Base-by-base conservation (phyloP, 1,284 basidiomycete species). In the Austroboletus sp. region DNA sequence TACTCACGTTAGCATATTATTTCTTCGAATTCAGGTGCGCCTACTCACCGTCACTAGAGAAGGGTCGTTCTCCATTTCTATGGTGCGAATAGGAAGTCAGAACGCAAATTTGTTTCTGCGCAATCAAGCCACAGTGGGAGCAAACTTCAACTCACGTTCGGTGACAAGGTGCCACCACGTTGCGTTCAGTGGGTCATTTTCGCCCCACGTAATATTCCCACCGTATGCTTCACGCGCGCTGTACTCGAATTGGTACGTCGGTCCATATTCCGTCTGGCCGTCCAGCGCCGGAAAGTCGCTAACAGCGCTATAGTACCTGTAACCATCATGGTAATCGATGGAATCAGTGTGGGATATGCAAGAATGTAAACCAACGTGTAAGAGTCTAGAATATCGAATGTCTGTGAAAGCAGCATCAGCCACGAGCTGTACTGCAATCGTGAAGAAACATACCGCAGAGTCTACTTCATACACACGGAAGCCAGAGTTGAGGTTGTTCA, bases 391-490 rank as follows among this genome's bases (percentile, higher is more conserved):
- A 35, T 11, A 7, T 35, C 17, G 12, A 35, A 35, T 6, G 34
- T 35, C 34, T 35, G 10, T 2, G 11, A n/a, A 17, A 21, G 32
- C 15, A 35, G 19, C 6, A 10, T 35, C 11, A 35, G 48, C 50
- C 46, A 42, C 43, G 49, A 1, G 27, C 15, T 17, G 26, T 8
- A 5, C 2, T 10, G 5, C 19, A 21, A 35, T 23, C 10, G 16
- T 12, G 2, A 29, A 34, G 15, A 12, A 13, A 64, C 76, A 37
- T 54, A 82, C 80, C 45, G 68, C 71, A 5, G 83, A 81, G 59
- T 87, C 83, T 8, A 88, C 79, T 61, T 85, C 82, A 58, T 87
- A 87, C 44, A 88, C 71, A 37, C 85, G 73, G 70, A 89, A 84
- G 3, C 85, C 82, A 15, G 82, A 82, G 63, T 88, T 89, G 29